phyloP scores from a whole-genome alignment of 2,329 filamentous ascomycete species.

The Colletotrichum cordylinicola region DNA sequence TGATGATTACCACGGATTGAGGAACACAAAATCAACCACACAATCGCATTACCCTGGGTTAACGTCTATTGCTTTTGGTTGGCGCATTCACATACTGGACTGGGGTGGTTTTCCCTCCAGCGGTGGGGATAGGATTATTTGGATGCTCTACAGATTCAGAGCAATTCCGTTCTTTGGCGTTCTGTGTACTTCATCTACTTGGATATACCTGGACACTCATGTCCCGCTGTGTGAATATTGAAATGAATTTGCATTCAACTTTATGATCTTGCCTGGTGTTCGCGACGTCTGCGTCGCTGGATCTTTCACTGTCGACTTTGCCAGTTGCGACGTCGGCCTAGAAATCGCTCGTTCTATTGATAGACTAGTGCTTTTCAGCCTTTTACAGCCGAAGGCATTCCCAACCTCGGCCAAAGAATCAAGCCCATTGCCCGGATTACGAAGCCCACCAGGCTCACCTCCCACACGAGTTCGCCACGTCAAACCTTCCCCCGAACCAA shows the following conservation, averaged over 20 bases:
- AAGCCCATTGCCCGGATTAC: background rate
- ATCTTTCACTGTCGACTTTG: background rate
- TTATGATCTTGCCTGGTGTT: background rate
- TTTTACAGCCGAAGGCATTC: background rate
- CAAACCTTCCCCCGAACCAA: background rate
- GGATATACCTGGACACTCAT: constrained; percentile 18
- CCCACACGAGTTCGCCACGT: background rate
- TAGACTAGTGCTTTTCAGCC: background rate
- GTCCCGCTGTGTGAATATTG: constrained; percentile 13
- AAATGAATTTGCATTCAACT: background rate
- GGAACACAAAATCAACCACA: background rate
- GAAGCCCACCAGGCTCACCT: background rate
- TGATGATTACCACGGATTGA: background rate
- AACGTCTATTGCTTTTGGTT: background rate
- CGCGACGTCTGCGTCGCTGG: background rate
- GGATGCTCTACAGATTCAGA: background rate
- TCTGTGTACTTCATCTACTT: background rate
- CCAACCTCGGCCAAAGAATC: background rate
- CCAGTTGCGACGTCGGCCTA: background rate
- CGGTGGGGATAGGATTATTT: background rate
- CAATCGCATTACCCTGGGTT: background rate
- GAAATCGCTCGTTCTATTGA: background rate
- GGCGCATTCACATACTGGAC: background rate
- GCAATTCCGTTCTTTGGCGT: background rate
- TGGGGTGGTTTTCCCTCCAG: background rate